Base-by-base conservation (phyloP, 306 rosid species). In the Cucurbita ficifolia region DNA sequence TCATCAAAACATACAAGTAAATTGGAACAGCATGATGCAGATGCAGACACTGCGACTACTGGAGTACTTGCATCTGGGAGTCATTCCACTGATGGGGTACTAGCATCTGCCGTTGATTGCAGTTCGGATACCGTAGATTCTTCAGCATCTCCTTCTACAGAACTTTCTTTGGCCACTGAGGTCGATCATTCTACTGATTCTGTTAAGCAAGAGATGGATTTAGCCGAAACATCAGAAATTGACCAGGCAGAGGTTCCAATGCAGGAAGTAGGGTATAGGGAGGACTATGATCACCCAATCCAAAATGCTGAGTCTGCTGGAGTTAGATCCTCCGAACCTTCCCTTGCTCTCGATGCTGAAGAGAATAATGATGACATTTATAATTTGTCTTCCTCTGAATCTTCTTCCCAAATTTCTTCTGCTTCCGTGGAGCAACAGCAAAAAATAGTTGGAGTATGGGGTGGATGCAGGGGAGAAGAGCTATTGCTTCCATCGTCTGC, bases 1-100 rank as follows among this genome's bases (percentile, higher is more conserved):
- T 84, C 97, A 36, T 81, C 88, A 17, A 89, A 91, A 79, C 84
- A 75, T 63, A 77, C 87, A 54, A 76, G 78, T 58, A 85, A 79
- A 80, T 67, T 79, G 29, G 86, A 86, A 81, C 79, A 85, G 79
- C 79, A 50, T 11, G 96, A 85, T 56, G 71, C 79, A 56, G 98
- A 83, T 79, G 80, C 81, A 14, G 83, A 88, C 76, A 82, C 83
- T 48, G 80, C 62, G 54, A 78, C 84, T 24, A 74, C 52, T 76
- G 40, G 70, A 10, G 72, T 80, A 75, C 70, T 86, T 59, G 55
- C 75, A 5, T 75, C 78, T 21, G 74, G 55, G 42, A 77, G 88
- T 70, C 84, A 58, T 75, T 81, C 75, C 42, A 51, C 77, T 52
- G 93, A 78, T 68, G 91, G 78, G 67, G 84, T 82, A 79, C 65